Conservation (phyloP, 495 filamentous ascomycete genomes). For the Astrothelium macrocarpum region DNA sequence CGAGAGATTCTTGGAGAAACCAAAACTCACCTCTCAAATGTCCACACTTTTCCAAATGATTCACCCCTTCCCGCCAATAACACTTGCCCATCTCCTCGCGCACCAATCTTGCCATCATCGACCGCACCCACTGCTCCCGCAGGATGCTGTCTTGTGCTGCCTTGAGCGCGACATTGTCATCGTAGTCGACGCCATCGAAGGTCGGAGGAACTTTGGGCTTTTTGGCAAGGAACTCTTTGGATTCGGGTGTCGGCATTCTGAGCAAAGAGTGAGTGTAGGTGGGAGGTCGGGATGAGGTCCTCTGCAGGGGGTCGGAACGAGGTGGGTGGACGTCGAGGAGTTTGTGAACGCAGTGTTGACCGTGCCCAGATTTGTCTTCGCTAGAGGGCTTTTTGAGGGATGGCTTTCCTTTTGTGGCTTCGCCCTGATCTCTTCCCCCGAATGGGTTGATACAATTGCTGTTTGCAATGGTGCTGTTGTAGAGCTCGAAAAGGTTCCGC, state of each 20-base stretch:
- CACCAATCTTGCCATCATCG: constrained; percentile 93
- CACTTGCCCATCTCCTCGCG: constrained; percentile 93
- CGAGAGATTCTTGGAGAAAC: neutral
- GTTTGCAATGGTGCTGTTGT: neutral
- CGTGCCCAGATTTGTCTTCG: neutral
- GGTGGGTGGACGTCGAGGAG: neutral
- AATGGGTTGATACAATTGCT: neutral
- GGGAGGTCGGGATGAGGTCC: neutral
- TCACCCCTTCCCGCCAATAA: constrained; percentile 87
- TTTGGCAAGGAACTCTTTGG: constrained; percentile 81
- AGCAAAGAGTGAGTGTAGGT: neutral
- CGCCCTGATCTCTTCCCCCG: neutral
- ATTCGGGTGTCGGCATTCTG: constrained; percentile 85
- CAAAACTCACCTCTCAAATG: constrained; percentile 69
- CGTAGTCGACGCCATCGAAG: constrained; percentile 95
- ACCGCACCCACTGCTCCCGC: constrained; percentile 92
- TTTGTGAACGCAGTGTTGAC: neutral
- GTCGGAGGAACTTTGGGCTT: constrained; percentile 90
- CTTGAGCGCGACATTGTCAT: constrained; percentile 82
- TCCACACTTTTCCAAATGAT: constrained; percentile 96
- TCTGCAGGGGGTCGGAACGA: neutral
- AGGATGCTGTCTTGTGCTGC: constrained; percentile 90
- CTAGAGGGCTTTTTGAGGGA: neutral
- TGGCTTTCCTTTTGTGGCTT: neutral
- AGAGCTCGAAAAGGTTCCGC: neutral